Percentiles rank a stretch among this genome's conserved stretches.
Conservation (phyloP, 495 filamentous ascomycete species). For the Penicillium simplicissimum region DNA sequence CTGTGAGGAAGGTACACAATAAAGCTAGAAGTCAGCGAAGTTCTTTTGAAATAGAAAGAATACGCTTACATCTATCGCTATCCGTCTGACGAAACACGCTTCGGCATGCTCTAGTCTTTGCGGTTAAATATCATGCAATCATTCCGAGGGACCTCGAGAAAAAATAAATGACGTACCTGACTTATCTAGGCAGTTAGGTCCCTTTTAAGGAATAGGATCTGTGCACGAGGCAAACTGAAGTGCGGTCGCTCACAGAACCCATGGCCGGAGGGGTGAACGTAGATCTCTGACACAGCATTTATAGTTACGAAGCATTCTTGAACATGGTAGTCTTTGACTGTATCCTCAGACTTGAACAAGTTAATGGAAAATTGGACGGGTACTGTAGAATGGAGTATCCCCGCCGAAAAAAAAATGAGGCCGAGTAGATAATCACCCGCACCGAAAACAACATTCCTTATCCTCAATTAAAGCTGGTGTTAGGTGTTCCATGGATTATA, state of each 20-base stretch:
- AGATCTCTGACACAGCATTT: background rate
- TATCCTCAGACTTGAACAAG: background rate
- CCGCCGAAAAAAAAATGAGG: slow-evolving; percentile 1
- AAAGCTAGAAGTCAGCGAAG: background rate
- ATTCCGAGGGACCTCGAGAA: background rate
- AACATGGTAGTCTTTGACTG: slow-evolving; percentile 1
- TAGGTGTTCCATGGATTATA: slow-evolving; percentile 1
- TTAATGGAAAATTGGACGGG: slow-evolving; percentile 4
- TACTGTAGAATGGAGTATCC: slow-evolving; percentile 5
- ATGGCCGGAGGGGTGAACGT: background rate
- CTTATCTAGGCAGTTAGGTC: background rate
- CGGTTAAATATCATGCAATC: background rate
- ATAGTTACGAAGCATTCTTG: background rate
- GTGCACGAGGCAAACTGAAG: background rate
- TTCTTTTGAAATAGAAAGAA: background rate
- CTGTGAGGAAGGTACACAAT: background rate
- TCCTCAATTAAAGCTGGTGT: slow-evolving; percentile 1
- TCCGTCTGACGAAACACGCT: background rate
- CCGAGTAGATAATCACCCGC: no score
- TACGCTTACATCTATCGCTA: background rate
- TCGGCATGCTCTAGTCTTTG: background rate
- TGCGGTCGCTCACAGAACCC: background rate
- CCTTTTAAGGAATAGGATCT: slow-evolving; percentile 1
- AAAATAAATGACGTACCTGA: background rate
- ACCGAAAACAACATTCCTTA: no score